phyloP scores from a whole-genome alignment of 1,284 basidiomycete species.

The Marasmius sp. region DNA sequence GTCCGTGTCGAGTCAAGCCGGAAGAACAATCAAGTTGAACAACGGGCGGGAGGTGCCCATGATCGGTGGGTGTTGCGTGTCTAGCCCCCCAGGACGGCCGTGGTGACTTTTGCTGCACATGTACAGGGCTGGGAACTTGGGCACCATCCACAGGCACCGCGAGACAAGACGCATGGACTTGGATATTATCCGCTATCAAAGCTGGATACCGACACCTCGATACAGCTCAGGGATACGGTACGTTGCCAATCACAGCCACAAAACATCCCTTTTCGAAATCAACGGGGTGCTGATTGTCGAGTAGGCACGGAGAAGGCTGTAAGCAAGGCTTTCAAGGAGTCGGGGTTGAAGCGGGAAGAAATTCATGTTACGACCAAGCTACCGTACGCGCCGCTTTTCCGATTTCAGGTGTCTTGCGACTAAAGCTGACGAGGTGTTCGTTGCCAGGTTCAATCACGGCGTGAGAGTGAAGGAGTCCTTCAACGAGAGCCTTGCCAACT shows the following conservation, averaged over 20 bases:
- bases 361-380: slow-evolving; percentile 53
- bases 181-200: not conserved
- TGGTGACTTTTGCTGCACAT: no score
- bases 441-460: slow-evolving; percentile 33
- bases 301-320: slow-evolving; percentile 46
- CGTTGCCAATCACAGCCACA: not conserved
- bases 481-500: slow-evolving; percentile 51
- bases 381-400: slow-evolving; percentile 23
- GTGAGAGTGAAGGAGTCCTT: slow-evolving; percentile 48
- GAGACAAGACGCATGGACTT: slow-evolving; percentile 1
- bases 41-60: not conserved
- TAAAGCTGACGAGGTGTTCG: slow-evolving; percentile 1
- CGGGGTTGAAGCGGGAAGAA: slow-evolving; percentile 45
- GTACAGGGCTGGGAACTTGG: slow-evolving; percentile 3
- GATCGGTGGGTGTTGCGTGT: not conserved
- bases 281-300: not conserved
- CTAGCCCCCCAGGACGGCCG: no score
- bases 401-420: no score
- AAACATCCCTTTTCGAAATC: not conserved
- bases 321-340: slow-evolving; percentile 46
- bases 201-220: slow-evolving; percentile 15
- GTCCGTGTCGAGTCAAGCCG: not conserved
- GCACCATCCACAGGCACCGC: slow-evolving; percentile 4
- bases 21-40: not conserved
- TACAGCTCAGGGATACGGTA: slow-evolving; percentile 3